These are phyloP conservation scores for Blastobotrys parvus DNA, from an alignment of 805 yeast species.

Conservation along the genomic window DNA sequence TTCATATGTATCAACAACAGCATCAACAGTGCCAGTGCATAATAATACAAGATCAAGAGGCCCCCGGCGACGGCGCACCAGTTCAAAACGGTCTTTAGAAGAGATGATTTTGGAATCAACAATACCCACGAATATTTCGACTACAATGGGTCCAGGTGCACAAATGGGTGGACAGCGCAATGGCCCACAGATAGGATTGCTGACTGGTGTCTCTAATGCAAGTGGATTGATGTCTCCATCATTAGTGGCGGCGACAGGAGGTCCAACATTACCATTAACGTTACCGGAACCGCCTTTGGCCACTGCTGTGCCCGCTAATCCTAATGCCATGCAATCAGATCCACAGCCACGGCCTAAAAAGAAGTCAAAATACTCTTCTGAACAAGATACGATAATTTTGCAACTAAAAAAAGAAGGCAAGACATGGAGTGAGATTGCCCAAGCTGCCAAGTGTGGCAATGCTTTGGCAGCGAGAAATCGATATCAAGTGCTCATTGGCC, in stretches of 20 bases:
- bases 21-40: conserved; percentile 13
- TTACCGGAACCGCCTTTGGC: conserved; percentile 45
- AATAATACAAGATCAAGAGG: conserved; percentile 1
- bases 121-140: conserved; percentile 11
- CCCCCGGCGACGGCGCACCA: conserved; percentile 16
- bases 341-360: conserved; percentile 46
- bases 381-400: conserved; percentile 60
- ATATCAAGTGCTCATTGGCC: conserved; percentile 74
- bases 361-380: conserved; percentile 59
- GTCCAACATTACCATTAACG: conserved; percentile 15
- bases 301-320: conserved; percentile 33
- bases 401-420: conserved; percentile 53
- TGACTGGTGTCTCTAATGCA: conserved; percentile 7
- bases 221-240: conserved; percentile 5
- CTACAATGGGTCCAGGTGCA: conserved; percentile 5
- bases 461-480: conserved; percentile 69
- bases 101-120: conserved; percentile 18
- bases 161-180: conserved; percentile 4
- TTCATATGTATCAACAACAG: conserved; percentile 12
- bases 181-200: conserved; percentile 10
- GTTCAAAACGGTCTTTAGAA: conserved; percentile 20
- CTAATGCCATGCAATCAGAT: conserved; percentile 35
- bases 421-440: conserved; percentile 69
- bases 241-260: conserved; percentile 3
- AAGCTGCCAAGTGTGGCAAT: conserved; percentile 52